Percentiles rank a stretch among this genome's conserved stretches.
These are phyloP conservation scores for Acanthochlamys bracteata DNA, from an alignment of 106 monocot genomes.

Conservation along the genomic window DNA sequence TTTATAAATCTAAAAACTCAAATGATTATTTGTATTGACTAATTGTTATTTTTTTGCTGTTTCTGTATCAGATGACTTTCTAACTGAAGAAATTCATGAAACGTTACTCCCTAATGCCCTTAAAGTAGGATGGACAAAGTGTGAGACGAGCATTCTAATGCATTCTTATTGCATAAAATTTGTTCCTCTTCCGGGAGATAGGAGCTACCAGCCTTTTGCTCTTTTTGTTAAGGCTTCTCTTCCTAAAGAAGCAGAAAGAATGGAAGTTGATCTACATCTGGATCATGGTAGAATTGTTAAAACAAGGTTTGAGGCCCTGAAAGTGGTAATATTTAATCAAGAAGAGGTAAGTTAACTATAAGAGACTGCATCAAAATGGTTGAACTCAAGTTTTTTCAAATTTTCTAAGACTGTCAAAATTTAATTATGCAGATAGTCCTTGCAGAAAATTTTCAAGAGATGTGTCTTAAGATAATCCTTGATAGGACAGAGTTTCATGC, in stretches of 20 bases:
- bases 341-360: constrained; percentile 48
- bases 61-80: constrained; percentile 50
- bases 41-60: neutral
- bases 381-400: neutral
- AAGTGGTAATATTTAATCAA: constrained; percentile 35
- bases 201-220: constrained; percentile 67
- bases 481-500: constrained; percentile 57
- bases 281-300: constrained; percentile 80
- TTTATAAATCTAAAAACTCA: constrained; percentile 1
- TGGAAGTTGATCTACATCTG: constrained; percentile 93
- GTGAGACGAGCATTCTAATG: constrained; percentile 22
- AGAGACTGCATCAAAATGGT: neutral
- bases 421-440: constrained; percentile 43
- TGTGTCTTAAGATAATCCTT: constrained; percentile 80
- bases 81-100: constrained; percentile 72
- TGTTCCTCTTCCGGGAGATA: constrained; percentile 68
- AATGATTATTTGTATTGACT: neutral
- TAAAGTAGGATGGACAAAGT: constrained; percentile 24
- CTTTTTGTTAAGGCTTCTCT: constrained; percentile 56
- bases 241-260: constrained; percentile 71
- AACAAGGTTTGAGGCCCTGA: constrained; percentile 37
- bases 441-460: constrained; percentile 82
- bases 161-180: constrained; percentile 64
- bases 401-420: constrained; percentile 8
- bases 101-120: constrained; percentile 59